Evolutionary conservation across 176 grass and related monocot species (phyloP).

Genomic region (Triticum turgidum): DNA sequence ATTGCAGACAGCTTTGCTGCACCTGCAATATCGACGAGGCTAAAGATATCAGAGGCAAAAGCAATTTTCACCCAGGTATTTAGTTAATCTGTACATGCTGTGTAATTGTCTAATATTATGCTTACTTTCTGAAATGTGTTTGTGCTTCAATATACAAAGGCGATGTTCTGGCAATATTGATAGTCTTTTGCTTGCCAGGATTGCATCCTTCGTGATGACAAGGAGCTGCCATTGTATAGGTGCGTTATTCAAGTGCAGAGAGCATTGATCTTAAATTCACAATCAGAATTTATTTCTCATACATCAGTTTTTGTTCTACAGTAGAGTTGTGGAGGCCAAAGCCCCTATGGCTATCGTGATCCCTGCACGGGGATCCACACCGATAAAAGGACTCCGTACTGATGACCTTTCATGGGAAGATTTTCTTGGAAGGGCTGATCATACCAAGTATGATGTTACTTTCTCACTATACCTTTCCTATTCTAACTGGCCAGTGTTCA

Average conservation of each 20-base stretch:
- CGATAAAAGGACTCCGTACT: slow-evolving; percentile 55
- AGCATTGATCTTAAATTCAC: background rate
- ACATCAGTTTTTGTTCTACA: slow-evolving; percentile 44
- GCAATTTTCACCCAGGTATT: slow-evolving; percentile 97
- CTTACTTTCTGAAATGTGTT: slow-evolving; percentile 16
- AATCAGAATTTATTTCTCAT: slow-evolving; percentile 38
- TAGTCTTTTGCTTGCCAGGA: slow-evolving; percentile 58
- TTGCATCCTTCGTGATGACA: slow-evolving; percentile 84
- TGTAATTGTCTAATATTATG: background rate
- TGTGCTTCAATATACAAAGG: slow-evolving; percentile 10
- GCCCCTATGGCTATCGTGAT: slow-evolving; percentile 77
- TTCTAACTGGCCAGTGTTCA: background rate
- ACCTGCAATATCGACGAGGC: slow-evolving; percentile 69
- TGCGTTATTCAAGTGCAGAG: slow-evolving; percentile 21
- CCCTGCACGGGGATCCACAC: slow-evolving; percentile 55
- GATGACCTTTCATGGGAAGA: slow-evolving; percentile 85
- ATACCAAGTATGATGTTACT: slow-evolving; percentile 49
- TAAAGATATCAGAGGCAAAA: slow-evolving; percentile 87
- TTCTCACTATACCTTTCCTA: slow-evolving; percentile 25
- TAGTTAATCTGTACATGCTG: background rate
- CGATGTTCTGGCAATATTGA: background rate
- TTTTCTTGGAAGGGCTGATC: slow-evolving; percentile 69
- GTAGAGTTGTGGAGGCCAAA: slow-evolving; percentile 86
- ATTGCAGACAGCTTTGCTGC: slow-evolving; percentile 99
- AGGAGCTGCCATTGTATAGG: slow-evolving; percentile 90